phyloP scores from a whole-genome alignment of 371 early-diverging fungal species.

The Mortierella sp. region DNA sequence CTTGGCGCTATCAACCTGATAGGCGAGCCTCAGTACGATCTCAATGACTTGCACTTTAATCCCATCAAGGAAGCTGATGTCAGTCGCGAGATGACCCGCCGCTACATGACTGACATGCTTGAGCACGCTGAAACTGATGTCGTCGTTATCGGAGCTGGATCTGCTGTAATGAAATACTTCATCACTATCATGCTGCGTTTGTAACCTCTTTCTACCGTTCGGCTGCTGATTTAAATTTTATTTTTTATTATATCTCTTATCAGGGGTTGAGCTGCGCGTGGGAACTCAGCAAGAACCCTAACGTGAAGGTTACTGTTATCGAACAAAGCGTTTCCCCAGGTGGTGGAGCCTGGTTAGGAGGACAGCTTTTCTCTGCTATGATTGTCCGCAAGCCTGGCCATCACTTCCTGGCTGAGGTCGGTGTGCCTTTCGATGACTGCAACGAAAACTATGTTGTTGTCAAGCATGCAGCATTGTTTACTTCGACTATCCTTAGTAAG shows the following conservation, averaged over 20 bases:
- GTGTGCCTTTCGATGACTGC: conserved; percentile 77
- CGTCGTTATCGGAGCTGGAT: conserved; percentile 82
- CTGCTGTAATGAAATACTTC: conserved; percentile 61
- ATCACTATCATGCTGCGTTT: no score
- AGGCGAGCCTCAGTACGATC: conserved; percentile 52
- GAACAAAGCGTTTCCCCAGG: conserved; percentile 78
- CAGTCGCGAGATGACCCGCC: conserved; percentile 77
- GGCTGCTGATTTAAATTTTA: not conserved
- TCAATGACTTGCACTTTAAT: conserved; percentile 64
- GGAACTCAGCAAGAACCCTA: conserved; percentile 76
- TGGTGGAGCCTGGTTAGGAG: conserved; percentile 85
- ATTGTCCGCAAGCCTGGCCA: conserved; percentile 81
- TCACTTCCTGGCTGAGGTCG: conserved; percentile 72
- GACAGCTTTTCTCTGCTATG: conserved; percentile 80
- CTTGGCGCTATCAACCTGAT: conserved; percentile 49
- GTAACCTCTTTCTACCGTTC: not conserved
- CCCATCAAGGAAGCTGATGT: conserved; percentile 78
- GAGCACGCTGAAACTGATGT: conserved; percentile 78
- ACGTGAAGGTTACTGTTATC: conserved; percentile 74
- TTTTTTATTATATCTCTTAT: not conserved
- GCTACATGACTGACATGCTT: conserved; percentile 77
- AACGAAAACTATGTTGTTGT: conserved; percentile 82
- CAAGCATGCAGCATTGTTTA: conserved; percentile 81
- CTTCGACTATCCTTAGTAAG: conserved; percentile 81
- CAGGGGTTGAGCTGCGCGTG: conserved; percentile 74